Evolutionary conservation across 805 yeast species (phyloP).

Genomic region (Lipomyces chichibuensis): DNA sequence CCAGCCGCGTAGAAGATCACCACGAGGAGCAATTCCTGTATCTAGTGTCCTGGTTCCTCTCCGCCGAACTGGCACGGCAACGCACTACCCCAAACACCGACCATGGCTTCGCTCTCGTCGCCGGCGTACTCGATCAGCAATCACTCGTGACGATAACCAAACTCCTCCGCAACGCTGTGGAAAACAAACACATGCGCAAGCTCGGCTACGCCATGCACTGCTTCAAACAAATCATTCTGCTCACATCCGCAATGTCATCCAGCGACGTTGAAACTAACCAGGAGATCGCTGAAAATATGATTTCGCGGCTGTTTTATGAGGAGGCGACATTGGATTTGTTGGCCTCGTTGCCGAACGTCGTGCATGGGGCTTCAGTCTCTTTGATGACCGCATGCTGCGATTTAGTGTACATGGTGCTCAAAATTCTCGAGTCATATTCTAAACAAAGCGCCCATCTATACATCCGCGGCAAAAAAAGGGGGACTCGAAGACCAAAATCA

Average conservation of each 20-base stretch:
- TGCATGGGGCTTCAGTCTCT: conserved; percentile 59
- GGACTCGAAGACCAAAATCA: conserved; percentile 19
- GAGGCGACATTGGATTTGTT: conserved; percentile 61
- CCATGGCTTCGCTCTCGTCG: conserved; percentile 39
- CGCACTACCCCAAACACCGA: conserved; percentile 21
- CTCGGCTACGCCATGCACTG: conserved; percentile 72
- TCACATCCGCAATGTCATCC: conserved; percentile 49
- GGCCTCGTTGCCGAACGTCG: conserved; percentile 63
- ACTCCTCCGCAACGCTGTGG: conserved; percentile 46
- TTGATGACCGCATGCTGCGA: conserved; percentile 65
- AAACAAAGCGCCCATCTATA: conserved; percentile 57
- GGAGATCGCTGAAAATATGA: conserved; percentile 60
- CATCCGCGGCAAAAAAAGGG: conserved; percentile 49
- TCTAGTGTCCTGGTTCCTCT: conserved; percentile 74
- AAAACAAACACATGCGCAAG: conserved; percentile 43
- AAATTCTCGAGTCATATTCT: conserved; percentile 67
- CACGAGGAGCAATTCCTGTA: conserved; percentile 55
- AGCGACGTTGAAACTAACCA: conserved; percentile 52
- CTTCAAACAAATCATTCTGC: conserved; percentile 62
- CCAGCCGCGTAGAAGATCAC: conserved; percentile 40
- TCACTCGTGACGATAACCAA: conserved; percentile 58
- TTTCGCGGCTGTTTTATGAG: conserved; percentile 70
- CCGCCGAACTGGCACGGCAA: conserved; percentile 56
- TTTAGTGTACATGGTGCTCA: conserved; percentile 64
- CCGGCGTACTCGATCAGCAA: conserved; percentile 62